Evolutionary conservation across 768 basidiomycete genomes (phyloP), one percentile per base, ranked within the genome.

Genomic region (Termitomyces sp.): DNA sequence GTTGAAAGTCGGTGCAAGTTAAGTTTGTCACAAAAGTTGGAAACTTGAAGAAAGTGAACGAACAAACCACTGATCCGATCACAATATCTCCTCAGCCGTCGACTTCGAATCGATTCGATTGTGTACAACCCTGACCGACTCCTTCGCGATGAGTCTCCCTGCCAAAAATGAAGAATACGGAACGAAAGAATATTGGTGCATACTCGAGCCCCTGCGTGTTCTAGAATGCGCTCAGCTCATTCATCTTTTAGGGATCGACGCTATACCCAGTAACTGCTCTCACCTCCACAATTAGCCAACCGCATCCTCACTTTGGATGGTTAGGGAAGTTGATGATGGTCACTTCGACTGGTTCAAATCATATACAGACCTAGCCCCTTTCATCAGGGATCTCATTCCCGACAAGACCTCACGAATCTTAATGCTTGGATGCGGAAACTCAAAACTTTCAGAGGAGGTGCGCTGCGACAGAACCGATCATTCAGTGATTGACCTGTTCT

Each of bases 321-420:
- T 56, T 63, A 90, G 89, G 64, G 86, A 88, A 69, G 67, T 76
- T 5, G 74, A 79, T 18, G 82, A 83, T n/a, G 73, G 73, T 4
- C 75, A 81, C 6, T 93, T 89, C 61, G 92, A 94, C 72, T 94
- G 92, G 92, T 93, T 93, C 76, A 93, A 91, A 69, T 84, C 85
- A 9, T 94, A 93, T 64, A 69, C 71, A 2, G 91, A 94, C 56
- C 75, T 94, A n/a, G 79, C 85, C 7, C 70, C 79, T 48, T 70
- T 87, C 20, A 69, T 94, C 20, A 78, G 79, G 40, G 80, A 80
- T 34, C 72, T 88, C 33, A 79, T 94, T 22, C 89, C 89, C 0
- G 72, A 82, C 60, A 87, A 80, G 68, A 66, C 68, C 4, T 78
- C 84, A 2, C 76, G 79, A 26, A 88, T 93, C 61, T 70, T 93